Evolutionary conservation across 2,329 filamentous ascomycete genomes (phyloP).

Genomic region (Colletotrichum caudatum): DNA sequence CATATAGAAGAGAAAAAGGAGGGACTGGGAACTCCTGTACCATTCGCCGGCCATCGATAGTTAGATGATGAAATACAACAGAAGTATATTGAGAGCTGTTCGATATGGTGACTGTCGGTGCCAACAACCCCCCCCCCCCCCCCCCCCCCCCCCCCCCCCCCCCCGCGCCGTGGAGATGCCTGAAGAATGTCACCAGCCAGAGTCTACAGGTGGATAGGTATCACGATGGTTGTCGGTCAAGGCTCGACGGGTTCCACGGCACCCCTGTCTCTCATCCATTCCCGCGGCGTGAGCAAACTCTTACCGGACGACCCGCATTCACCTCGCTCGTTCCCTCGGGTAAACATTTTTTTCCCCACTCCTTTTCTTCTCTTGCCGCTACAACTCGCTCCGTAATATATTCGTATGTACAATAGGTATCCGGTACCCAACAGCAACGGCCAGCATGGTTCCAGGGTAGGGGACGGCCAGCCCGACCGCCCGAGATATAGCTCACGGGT

Average conservation of each 20-base stretch:
- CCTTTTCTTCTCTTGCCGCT: too few relatives aligned
- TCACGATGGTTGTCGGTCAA: neutral
- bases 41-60: slow-evolving; percentile 22
- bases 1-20: slow-evolving; percentile 34
- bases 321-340: slow-evolving; percentile 3
- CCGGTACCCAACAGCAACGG: neutral
- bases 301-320: neutral
- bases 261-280: neutral
- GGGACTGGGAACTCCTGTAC: slow-evolving; percentile 13
- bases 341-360: neutral
- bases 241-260: neutral
- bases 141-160: too few relatives aligned
- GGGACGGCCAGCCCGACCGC: neutral
- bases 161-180: neutral
- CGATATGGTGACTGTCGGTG: neutral
- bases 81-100: slow-evolving; percentile 8
- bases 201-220: neutral
- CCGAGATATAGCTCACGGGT: neutral
- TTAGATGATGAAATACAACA: slow-evolving; percentile 41
- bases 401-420: too few relatives aligned
- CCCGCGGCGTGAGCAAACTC: neutral
- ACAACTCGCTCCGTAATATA: neutral
- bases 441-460: neutral
- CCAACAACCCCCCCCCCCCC: too few relatives aligned
- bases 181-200: neutral